Percentiles rank a stretch among this genome's conserved stretches.
These are phyloP conservation scores for Pseudogymnoascus sp. DNA, from an alignment of 2,329 filamentous ascomycete genomes.

Conservation along the genomic window DNA sequence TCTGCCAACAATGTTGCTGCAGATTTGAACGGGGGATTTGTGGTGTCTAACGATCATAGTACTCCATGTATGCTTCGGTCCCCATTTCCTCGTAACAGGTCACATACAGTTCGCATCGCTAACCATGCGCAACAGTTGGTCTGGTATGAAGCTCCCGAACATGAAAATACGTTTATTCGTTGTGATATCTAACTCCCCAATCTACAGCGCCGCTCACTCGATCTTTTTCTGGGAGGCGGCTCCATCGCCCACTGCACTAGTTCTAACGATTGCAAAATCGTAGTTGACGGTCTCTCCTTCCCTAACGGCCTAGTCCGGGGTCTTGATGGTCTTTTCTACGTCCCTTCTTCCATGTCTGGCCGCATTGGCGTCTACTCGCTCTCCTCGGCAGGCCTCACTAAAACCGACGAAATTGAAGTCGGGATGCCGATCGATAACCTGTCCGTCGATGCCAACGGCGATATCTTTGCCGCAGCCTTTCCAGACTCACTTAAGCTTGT, in stretches of 20 bases:
- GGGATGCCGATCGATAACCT: constrained; percentile 29
- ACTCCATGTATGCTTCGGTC: constrained; percentile 19
- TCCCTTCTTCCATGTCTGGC: constrained; percentile 23
- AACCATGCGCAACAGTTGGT: background rate
- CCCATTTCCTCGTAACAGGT: background rate
- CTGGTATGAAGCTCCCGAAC: background rate
- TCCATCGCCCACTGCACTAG: constrained; percentile 25
- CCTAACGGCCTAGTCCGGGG: constrained; percentile 29
- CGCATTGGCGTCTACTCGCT: constrained; percentile 22
- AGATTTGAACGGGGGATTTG: constrained; percentile 26
- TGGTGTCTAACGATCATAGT: constrained; percentile 31
- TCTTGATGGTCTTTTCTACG: constrained; percentile 28
- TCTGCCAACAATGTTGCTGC: constrained; percentile 31
- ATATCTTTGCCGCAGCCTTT: constrained; percentile 28
- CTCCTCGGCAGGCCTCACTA: constrained; percentile 15
- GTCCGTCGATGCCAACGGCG: constrained; percentile 28
- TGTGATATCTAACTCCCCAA: background rate
- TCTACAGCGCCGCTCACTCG: constrained; percentile 20
- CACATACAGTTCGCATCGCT: background rate
- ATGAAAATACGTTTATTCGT: too few relatives aligned
- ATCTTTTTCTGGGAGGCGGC: constrained; percentile 24
- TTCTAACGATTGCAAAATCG: constrained; percentile 23
- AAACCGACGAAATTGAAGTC: constrained; percentile 22
- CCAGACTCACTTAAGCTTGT: constrained; percentile 22
- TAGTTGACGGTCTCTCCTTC: constrained; percentile 19